phyloP scores from a whole-genome alignment of 495 filamentous ascomycete genomes.

The Penicillium canescens region DNA sequence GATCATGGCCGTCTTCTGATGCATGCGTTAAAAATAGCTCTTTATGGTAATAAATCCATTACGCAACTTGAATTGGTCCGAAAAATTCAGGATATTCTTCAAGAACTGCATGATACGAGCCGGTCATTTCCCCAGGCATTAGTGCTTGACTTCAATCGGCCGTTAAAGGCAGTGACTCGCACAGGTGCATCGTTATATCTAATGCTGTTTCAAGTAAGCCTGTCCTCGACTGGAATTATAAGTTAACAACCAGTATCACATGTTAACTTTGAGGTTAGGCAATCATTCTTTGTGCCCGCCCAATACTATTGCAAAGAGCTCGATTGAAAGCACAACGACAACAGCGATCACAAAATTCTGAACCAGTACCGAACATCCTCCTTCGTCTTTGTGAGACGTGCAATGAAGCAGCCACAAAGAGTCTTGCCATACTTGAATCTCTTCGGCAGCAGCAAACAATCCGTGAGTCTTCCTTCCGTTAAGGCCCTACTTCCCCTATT shows the following conservation, averaged over 20 bases:
- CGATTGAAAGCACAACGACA: slow-evolving; percentile 15
- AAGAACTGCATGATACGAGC: slow-evolving; percentile 20
- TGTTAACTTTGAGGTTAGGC: slow-evolving; percentile 6
- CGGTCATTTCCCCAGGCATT: slow-evolving; percentile 17
- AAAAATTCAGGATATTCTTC: slow-evolving; percentile 18
- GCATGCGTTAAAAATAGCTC: not conserved
- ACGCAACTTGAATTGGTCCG: slow-evolving; percentile 19
- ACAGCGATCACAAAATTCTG: not conserved
- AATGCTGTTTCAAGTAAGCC: slow-evolving; percentile 22
- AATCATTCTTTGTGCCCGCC: slow-evolving; percentile 25
- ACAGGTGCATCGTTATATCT: slow-evolving; percentile 22
- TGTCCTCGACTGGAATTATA: too few relatives aligned
- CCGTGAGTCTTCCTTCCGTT: slow-evolving; percentile 7
- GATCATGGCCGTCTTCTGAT: not conserved
- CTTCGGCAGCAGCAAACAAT: slow-evolving; percentile 20
- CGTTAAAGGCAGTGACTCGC: slow-evolving; percentile 16
- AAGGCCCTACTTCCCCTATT: too few relatives aligned
- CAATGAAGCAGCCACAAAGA: slow-evolving; percentile 23
- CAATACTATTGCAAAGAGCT: slow-evolving; percentile 21
- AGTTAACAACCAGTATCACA: not conserved
- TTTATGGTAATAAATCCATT: slow-evolving; percentile 24
- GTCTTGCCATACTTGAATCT: slow-evolving; percentile 17
- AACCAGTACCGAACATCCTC: slow-evolving; percentile 6
- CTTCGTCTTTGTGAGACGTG: slow-evolving; percentile 22
- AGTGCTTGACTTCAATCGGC: slow-evolving; percentile 18